Conservation (phyloP, 257 asterid genomes). For the Echites panduratus region DNA sequence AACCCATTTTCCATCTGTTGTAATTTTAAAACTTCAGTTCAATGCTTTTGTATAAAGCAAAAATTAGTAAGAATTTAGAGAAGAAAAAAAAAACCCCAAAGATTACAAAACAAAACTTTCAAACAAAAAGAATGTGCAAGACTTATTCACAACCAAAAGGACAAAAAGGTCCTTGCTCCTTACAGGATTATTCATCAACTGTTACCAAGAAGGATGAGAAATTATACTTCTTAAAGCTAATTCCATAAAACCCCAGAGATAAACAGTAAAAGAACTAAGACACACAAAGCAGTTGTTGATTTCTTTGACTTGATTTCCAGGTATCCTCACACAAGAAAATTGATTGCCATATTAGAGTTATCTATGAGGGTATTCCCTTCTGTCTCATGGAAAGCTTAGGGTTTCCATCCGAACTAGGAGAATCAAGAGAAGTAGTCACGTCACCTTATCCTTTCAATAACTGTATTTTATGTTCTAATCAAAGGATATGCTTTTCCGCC, state of each 20-base stretch:
- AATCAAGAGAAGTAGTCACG: too few species aligned
- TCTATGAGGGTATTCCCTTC: too few species aligned
- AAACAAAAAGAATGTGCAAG: neutral
- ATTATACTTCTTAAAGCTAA: neutral
- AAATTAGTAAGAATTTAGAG: neutral
- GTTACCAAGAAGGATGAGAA: neutral
- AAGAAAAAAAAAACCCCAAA: neutral
- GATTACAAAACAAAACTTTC: neutral
- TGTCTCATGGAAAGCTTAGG: too few species aligned
- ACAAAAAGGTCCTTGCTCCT: neutral
- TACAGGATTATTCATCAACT: neutral
- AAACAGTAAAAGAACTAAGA: neutral
- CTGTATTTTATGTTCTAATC: neutral
- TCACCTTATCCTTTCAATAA: neutral
- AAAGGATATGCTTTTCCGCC: neutral
- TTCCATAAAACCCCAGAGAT: neutral
- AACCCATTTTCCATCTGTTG: neutral
- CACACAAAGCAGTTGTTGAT: neutral
- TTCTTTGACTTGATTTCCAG: neutral
- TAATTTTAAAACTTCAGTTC: neutral
- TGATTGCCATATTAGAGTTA: too few species aligned
- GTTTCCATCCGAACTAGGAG: too few species aligned
- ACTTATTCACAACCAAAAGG: neutral
- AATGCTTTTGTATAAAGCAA: neutral
- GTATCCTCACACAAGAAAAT: neutral